These are phyloP conservation scores for Ascochyta koolunga DNA, from an alignment of 2,329 filamentous ascomycete species.

Conservation along the genomic window DNA sequence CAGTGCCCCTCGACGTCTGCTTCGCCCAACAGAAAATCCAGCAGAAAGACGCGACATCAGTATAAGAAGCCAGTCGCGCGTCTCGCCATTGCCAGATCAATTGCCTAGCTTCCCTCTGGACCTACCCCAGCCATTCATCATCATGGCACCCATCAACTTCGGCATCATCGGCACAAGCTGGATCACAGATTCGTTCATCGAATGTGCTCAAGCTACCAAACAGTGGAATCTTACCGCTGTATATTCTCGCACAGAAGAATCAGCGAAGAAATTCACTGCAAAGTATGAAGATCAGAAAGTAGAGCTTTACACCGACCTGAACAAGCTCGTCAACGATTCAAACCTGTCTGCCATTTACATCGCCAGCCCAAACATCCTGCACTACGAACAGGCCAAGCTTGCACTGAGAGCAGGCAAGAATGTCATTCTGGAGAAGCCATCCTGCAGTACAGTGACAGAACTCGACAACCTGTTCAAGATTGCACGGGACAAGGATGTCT, in stretches of 20 bases:
- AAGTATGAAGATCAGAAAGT: conserved; percentile 46
- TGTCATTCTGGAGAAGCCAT: conserved; percentile 59
- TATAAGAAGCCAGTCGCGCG: conserved; percentile 3
- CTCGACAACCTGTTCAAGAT: conserved; percentile 52
- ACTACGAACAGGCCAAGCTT: conserved; percentile 54
- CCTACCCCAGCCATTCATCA: background rate
- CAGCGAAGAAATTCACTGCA: conserved; percentile 51
- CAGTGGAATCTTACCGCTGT: conserved; percentile 54
- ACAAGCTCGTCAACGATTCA: conserved; percentile 46
- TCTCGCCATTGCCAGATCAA: background rate
- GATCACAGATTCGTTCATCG: conserved; percentile 58
- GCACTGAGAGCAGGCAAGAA: conserved; percentile 54
- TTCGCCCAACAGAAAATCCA: conserved; percentile 10
- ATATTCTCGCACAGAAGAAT: conserved; percentile 54
- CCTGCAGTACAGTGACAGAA: conserved; percentile 51
- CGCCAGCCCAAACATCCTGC: conserved; percentile 56
- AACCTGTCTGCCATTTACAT: conserved; percentile 55
- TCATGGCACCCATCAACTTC: conserved; percentile 48
- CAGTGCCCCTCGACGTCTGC: conserved; percentile 3
- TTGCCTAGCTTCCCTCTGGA: background rate
- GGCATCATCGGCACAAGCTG: conserved; percentile 56
- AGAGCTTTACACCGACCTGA: conserved; percentile 50
- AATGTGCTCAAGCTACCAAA: conserved; percentile 50
- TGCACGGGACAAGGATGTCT: conserved; percentile 50
- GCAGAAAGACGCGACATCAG: background rate